These are phyloP conservation scores for Fusarium brevicatenulatum DNA, from an alignment of 2,329 filamentous ascomycete species.

Conservation along the genomic window DNA sequence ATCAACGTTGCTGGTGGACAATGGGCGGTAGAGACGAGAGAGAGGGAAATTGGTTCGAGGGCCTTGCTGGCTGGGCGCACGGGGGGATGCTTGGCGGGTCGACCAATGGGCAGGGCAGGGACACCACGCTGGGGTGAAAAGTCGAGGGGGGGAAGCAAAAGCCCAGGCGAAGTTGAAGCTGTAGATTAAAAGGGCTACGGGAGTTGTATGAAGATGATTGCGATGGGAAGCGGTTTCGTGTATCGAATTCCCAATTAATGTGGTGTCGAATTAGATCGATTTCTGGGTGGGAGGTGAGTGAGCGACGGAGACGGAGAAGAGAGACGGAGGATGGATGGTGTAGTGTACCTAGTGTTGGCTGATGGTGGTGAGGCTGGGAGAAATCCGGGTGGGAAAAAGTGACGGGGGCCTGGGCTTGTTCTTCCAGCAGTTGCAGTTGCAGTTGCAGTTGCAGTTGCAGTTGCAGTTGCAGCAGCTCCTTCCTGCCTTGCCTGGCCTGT, in stretches of 20 bases:
- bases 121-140: constrained; percentile 34
- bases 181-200: constrained; percentile 14
- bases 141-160: constrained; percentile 14
- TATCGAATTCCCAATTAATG: constrained; percentile 24
- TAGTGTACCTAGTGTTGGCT: neutral
- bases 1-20: constrained; percentile 31
- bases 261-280: constrained; percentile 20
- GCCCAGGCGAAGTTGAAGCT: neutral
- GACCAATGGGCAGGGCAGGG: constrained; percentile 38
- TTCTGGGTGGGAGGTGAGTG: constrained; percentile 21
- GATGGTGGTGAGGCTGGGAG: constrained; percentile 41
- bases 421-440: constrained; percentile 9
- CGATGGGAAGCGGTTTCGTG: constrained; percentile 17
- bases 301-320: constrained; percentile 19
- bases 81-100: constrained; percentile 43
- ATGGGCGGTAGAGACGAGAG: constrained; percentile 33
- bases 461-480: constrained; percentile 9
- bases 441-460: neutral
- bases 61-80: constrained; percentile 42
- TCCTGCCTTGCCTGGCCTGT: constrained; percentile 34
- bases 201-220: constrained; percentile 38
- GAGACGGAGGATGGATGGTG: constrained; percentile 6
- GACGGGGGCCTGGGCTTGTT: constrained; percentile 26
- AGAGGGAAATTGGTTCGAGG: constrained; percentile 44
- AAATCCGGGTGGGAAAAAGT: constrained; percentile 36